phyloP scores from a whole-genome alignment of 371 early-diverging fungal species.

The Mycotypha africana region DNA sequence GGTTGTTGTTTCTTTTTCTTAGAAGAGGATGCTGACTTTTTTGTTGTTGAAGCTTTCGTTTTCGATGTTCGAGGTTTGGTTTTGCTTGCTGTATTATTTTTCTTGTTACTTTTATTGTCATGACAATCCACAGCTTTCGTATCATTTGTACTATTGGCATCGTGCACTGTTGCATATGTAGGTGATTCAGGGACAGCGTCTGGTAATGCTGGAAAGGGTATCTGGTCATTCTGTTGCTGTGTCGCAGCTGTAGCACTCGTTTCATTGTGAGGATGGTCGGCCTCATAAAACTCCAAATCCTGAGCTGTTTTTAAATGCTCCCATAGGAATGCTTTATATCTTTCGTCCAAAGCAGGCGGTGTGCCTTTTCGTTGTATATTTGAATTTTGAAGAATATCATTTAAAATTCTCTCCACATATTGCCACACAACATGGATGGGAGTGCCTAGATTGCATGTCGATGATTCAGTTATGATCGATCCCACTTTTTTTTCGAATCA shows the following conservation, averaged over 20 bases:
- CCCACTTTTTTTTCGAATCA: not conserved
- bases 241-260: not conserved
- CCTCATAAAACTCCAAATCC: slow-evolving; percentile 15
- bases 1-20: slow-evolving; percentile 5
- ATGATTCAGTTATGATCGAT: not conserved
- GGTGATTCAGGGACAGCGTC: not conserved
- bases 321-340: slow-evolving; percentile 30
- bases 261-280: not conserved
- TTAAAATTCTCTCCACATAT: slow-evolving; percentile 5
- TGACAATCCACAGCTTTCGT: not conserved
- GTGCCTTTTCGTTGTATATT: not conserved
- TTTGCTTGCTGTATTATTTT: not conserved
- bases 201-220: not conserved
- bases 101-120: not conserved
- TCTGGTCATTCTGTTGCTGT: not conserved
- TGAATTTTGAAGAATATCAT: slow-evolving; percentile 2
- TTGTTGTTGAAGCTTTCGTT: not conserved
- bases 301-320: slow-evolving; percentile 6
- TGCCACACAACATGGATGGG: slow-evolving; percentile 14
- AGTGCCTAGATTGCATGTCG: slow-evolving; percentile 7
- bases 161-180: not conserved
- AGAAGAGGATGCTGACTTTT: not conserved
- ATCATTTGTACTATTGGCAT: not conserved
- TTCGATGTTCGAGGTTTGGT: not conserved
- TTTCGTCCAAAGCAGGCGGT: slow-evolving; percentile 22